Evolutionary conservation across 768 basidiomycete species (phyloP), one percentile per base, ranked within the genome.

Genomic region (Kwoniella pini): DNA sequence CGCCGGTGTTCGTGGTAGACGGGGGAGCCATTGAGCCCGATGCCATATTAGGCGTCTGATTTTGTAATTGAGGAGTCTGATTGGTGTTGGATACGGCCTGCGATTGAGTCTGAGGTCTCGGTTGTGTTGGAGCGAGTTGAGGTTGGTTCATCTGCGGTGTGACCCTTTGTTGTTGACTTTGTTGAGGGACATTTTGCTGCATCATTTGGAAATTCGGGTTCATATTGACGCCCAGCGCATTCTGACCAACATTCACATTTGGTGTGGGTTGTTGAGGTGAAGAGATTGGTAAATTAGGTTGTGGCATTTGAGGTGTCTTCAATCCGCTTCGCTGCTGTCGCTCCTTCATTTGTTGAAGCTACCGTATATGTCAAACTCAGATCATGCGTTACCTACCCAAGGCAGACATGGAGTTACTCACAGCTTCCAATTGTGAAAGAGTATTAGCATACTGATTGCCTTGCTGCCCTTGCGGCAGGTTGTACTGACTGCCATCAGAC

Each of bases 291-390:
- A 66, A 52, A 48, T 40, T 19, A 10, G 26, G 48, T 15, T 52
- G 54, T 30, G 42, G 43, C 54, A 63, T 61, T 39, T 65, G 67
- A 49, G 67, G 70, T 2, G 70, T 71, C 30, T 52, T 60, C 58
- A 52, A 42, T n/a, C 59, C 58, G 45, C 64, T 56, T 42, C 57
- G 54, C 38, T 71, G 40, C 26, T 61, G 70, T 13, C 67, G 64
- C 42, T 68, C 57, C 43, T 68, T 68, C 71, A 73, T 73, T 43
- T 62, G 60, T 27, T 73, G 69, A 13, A 73, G 54, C 71, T 72
- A 60, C 1, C n/a, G n/a, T n/a, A n/a, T n/a, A n/a, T n/a, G n/a
- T n/a, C n/a, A n/a, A n/a, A n/a, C n/a, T n/a, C n/a, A n/a, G n/a
- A n/a, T n/a, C n/a, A n/a, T n/a, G n/a, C n/a, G n/a, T n/a, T n/a